Evolutionary conservation across 371 early-diverging fungal species (phyloP).

Genomic region (Batrachochytrium dendrobatidis): DNA sequence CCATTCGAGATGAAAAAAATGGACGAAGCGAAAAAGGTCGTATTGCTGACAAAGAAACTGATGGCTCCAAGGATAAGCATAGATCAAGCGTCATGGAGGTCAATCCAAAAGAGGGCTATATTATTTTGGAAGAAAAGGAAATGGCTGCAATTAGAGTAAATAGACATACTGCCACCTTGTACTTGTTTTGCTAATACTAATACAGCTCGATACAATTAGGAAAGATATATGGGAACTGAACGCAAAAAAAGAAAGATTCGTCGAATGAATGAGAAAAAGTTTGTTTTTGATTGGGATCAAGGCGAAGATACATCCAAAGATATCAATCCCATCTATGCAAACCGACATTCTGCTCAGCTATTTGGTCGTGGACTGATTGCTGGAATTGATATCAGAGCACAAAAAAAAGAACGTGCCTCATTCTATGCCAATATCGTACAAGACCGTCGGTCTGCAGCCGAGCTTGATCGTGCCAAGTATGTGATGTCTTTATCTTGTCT

Average conservation of each 20-base stretch:
- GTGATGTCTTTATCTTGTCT: constrained; percentile 2
- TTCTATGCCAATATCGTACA: constrained; percentile 63
- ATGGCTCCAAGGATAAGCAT: constrained; percentile 27
- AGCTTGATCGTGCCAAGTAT: constrained; percentile 53
- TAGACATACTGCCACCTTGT: constrained; percentile 7
- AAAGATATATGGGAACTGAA: constrained; percentile 85
- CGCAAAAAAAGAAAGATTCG: constrained; percentile 68
- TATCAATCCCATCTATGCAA: constrained; percentile 79
- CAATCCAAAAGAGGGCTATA: not conserved
- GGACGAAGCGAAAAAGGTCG: constrained; percentile 17
- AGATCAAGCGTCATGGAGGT: no score
- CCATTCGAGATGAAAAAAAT: constrained; percentile 9
- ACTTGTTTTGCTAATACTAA: not conserved
- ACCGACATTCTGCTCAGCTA: constrained; percentile 71
- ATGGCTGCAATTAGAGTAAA: constrained; percentile 46
- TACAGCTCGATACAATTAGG: constrained; percentile 33
- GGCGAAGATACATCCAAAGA: constrained; percentile 91
- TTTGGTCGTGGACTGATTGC: constrained; percentile 90
- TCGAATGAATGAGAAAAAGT: constrained; percentile 80
- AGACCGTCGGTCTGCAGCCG: constrained; percentile 61
- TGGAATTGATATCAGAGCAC: constrained; percentile 78
- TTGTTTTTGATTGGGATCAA: constrained; percentile 96
- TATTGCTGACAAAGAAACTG: constrained; percentile 15
- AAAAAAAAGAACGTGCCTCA: constrained; percentile 55
- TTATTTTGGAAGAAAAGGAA: constrained; percentile 40